These are phyloP conservation scores for Aethionema arabicum DNA, from an alignment of 345 rosid species.

Conservation along the genomic window DNA sequence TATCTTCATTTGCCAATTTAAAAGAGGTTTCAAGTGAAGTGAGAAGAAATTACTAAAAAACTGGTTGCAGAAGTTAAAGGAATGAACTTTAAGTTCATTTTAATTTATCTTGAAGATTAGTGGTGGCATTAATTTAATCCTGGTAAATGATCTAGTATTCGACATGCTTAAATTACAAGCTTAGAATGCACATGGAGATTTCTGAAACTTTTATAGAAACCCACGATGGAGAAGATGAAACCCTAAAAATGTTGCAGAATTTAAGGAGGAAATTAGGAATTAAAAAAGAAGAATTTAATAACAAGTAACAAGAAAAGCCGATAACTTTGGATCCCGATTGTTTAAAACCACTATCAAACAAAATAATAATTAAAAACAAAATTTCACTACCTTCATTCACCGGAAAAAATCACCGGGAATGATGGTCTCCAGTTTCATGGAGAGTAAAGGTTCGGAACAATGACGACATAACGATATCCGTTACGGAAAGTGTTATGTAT, in stretches of 20 bases:
- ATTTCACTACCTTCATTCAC: background rate
- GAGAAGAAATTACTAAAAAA: constrained; percentile 14
- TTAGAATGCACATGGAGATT: constrained; percentile 36
- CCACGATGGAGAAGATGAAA: constrained; percentile 13
- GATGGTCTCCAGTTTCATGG: background rate
- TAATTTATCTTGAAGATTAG: constrained; percentile 19
- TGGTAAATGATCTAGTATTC: constrained; percentile 10
- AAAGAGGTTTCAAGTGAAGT: background rate
- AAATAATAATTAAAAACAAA: background rate
- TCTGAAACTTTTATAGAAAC: constrained; percentile 11
- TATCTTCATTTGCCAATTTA: background rate
- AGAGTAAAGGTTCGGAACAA: too few species aligned
- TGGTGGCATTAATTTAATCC: constrained; percentile 12
- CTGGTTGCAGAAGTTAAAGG: background rate
- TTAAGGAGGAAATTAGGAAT: constrained; percentile 13
- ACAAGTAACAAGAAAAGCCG: constrained; percentile 33
- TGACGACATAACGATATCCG: background rate
- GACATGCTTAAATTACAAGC: constrained; percentile 28
- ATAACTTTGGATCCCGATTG: constrained; percentile 23
- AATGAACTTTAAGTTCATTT: constrained; percentile 9
- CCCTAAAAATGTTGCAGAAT: constrained; percentile 25
- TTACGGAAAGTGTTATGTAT: background rate
- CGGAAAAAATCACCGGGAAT: constrained; percentile 13
- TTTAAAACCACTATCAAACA: background rate
- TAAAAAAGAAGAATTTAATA: constrained; percentile 2